These are phyloP conservation scores for Croton laevigatus DNA, from an alignment of 441 rosid genomes.

Conservation along the genomic window DNA sequence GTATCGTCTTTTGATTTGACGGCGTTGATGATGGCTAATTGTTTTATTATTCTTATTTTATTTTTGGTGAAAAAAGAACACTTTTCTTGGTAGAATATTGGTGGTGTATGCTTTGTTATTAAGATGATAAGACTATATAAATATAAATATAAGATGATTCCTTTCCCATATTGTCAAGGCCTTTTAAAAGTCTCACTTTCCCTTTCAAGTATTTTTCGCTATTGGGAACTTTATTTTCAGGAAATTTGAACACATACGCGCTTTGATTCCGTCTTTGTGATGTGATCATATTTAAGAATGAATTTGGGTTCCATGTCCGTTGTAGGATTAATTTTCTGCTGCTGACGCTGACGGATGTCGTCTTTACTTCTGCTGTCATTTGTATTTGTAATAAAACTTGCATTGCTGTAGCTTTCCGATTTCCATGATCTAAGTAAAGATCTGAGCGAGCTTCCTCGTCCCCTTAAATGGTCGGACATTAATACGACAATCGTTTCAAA, in stretches of 20 bases:
- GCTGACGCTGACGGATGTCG: background rate
- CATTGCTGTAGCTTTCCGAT: no score
- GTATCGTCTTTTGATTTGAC: constrained; percentile 7
- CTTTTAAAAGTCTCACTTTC: background rate
- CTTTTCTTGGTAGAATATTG: background rate
- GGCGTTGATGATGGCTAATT: background rate
- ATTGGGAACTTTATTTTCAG: background rate
- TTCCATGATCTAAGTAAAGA: no score
- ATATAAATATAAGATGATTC: no score
- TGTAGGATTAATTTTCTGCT: background rate
- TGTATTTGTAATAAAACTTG: no score
- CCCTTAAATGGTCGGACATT: no score
- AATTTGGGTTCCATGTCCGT: background rate
- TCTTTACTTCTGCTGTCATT: no score
- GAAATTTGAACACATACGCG: background rate
- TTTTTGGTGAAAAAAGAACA: background rate
- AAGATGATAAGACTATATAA: no score
- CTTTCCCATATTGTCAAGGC: no score
- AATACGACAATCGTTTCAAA: no score
- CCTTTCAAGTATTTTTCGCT: background rate
- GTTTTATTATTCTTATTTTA: background rate
- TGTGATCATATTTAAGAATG: background rate
- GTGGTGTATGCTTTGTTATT: no score
- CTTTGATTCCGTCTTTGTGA: background rate
- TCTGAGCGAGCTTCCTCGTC: no score